A percentile compares a stretch with the other conserved stretches of the same genome.
Conservation (phyloP, 1,284 basidiomycete genomes). For the Phellinidium pouzarii region DNA sequence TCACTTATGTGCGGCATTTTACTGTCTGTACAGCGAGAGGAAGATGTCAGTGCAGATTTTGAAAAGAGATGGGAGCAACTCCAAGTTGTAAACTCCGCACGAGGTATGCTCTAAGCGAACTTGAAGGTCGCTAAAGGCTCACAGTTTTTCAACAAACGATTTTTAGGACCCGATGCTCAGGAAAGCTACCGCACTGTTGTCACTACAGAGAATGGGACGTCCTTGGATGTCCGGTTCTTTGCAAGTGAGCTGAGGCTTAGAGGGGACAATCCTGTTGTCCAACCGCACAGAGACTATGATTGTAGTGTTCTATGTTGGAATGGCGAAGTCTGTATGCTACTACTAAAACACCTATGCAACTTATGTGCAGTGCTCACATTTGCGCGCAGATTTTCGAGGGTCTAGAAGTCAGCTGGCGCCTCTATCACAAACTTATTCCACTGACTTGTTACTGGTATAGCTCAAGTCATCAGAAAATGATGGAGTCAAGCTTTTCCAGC, state of each 20-base stretch:
- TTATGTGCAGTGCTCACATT: not conserved
- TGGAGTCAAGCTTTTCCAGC: slow-evolving; percentile 58
- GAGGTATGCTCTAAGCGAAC: slow-evolving; percentile 50
- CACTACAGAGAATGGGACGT: slow-evolving; percentile 2
- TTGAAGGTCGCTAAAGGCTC: not conserved
- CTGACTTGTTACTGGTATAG: slow-evolving; percentile 25
- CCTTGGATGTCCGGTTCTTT: slow-evolving; percentile 46
- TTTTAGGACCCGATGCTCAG: slow-evolving; percentile 60
- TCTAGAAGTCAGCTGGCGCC: slow-evolving; percentile 41
- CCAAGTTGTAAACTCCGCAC: slow-evolving; percentile 37
- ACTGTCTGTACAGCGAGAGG: slow-evolving; percentile 22
- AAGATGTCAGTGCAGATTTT: slow-evolving; percentile 22
- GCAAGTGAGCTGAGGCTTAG: slow-evolving; percentile 78
- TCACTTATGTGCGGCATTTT: slow-evolving; percentile 37
- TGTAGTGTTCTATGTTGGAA: slow-evolving; percentile 86
- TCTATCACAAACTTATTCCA: not conserved
- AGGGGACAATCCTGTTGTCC: slow-evolving; percentile 53
- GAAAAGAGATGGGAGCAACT: slow-evolving; percentile 30
- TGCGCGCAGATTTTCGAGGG: slow-evolving; percentile 67
- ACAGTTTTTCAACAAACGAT: not conserved
- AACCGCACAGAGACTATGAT: slow-evolving; percentile 61
- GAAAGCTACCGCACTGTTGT: slow-evolving; percentile 22
- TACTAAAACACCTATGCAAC: not conserved
- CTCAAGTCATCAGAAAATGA: slow-evolving; percentile 67
- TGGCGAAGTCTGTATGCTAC: slow-evolving; percentile 60